These are phyloP conservation scores for Corylus americana DNA, from an alignment of 306 rosid species.

Conservation along the genomic window DNA sequence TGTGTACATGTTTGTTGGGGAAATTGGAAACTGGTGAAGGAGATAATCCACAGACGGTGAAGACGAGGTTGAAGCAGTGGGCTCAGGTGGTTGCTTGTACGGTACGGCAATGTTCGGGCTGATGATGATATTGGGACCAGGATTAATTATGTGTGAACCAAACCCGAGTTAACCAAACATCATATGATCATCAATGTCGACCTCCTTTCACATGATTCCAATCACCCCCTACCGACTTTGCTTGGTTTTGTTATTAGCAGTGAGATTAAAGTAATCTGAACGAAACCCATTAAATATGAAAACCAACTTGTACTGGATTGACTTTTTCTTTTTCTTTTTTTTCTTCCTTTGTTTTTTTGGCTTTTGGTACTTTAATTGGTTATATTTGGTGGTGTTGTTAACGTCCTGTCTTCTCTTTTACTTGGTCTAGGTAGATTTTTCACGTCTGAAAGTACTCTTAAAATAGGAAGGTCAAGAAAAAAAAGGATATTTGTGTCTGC, in stretches of 20 bases:
- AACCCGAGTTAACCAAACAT: conserved; percentile 43
- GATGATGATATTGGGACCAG: conserved; percentile 7
- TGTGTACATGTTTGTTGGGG: not conserved
- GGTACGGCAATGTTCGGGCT: conserved; percentile 60
- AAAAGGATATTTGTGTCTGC: conserved; percentile 22
- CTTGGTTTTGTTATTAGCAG: conserved; percentile 12
- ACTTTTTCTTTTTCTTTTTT: not conserved
- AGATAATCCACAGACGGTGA: conserved; percentile 79
- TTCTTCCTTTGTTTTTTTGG: not conserved
- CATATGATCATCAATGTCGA: conserved; percentile 30
- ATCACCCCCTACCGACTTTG: conserved; percentile 29
- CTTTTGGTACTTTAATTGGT: conserved; percentile 8
- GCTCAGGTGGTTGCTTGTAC: conserved; percentile 98
- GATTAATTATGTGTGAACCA: conserved; percentile 28
- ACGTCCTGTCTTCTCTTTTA: not conserved
- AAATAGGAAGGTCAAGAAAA: conserved; percentile 18
- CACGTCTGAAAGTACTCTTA: conserved; percentile 13
- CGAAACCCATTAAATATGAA: conserved; percentile 10
- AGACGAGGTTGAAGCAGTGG: conserved; percentile 87
- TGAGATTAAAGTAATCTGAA: conserved; percentile 13
- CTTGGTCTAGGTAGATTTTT: not conserved
- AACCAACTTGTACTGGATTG: conserved; percentile 19
- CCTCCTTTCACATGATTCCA: conserved; percentile 26
- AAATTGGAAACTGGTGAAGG: conserved; percentile 38
- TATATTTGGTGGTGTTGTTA: conserved; percentile 6